Base-by-base conservation (phyloP, 106 monocot species). In the Chionographis japonica region DNA sequence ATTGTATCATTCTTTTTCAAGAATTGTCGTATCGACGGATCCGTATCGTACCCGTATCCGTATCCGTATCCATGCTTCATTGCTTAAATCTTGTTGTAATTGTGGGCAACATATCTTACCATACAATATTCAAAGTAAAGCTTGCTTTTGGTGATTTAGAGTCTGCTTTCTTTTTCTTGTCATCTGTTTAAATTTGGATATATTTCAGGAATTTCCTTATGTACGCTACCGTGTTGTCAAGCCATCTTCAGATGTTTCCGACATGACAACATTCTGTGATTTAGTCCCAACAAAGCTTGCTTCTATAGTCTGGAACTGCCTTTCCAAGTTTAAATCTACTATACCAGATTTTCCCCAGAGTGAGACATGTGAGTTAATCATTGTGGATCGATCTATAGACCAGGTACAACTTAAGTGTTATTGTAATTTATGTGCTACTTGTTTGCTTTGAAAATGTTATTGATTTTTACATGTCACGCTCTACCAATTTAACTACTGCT, bases 361-460 rank as follows among this genome's bases (percentile, higher is more conserved):
- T 62, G 86, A 83, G 71, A 90, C 86, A 58, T 90, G 90, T 73
- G 86, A 90, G 6, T 69, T 90, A 61, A 77, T 90, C 6, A 90
- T 90, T 55, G 67, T 90, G 53, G 83, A 90, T 64, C 77, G 90
- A 69, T 72, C 80, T 54, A 62, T 86, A 41, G 90, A 90, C 60
- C 80, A 81, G 90, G 90, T 90, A 67, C 62, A 69, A 62, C 39
- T 8, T 53, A 36, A 17, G 41, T 62, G 61, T 15, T 64, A 12
- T 43, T 56, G 14, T 46, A 17, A n/a, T 40, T 1, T 36, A 3
- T 66, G 3, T 11, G n/a, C 56, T 72, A 50, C 52, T 58, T 53
- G 56, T 8, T 50, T 57, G 40, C 15, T 58, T 0, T 46, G 8
- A 56, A 27, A 10, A n/a, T 15, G 37, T 11, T 59, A 19, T 11